Percentiles rank a stretch among this genome's conserved stretches.
Conservation (phyloP, 345 rosid genomes). For the Geranium brycei region DNA sequence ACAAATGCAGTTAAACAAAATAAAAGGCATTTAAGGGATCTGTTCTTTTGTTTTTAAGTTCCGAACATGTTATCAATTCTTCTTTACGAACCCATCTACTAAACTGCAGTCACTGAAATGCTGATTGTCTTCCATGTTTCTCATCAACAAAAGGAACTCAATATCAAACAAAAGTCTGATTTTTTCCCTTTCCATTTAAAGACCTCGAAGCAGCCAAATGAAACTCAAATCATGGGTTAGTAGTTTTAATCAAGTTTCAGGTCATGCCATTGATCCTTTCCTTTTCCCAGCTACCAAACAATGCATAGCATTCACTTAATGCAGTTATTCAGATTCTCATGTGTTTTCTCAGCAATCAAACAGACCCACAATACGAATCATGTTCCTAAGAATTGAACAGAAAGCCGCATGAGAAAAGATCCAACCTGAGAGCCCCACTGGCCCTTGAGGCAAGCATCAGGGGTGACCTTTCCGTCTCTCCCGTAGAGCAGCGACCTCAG, state of each 20-base stretch:
- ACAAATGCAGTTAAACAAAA: neutral
- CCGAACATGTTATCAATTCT: too few relatives aligned
- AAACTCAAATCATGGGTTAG: neutral
- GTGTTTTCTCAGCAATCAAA: neutral
- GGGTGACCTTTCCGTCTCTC: slow-evolving; percentile 42
- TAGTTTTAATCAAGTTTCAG: neutral
- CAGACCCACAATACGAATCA: neutral
- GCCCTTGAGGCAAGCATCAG: slow-evolving; percentile 62
- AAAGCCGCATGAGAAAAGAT: neutral
- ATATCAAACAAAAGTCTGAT: neutral
- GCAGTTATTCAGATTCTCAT: neutral
- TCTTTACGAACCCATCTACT: neutral
- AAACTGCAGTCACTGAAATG: neutral
- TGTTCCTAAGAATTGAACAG: neutral
- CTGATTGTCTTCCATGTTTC: neutral
- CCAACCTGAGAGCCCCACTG: slow-evolving; percentile 93
- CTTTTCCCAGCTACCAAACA: neutral
- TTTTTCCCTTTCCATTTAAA: neutral
- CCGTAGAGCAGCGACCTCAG: slow-evolving; percentile 58
- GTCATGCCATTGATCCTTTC: neutral
- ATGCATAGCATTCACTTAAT: neutral
- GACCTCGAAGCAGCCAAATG: neutral
- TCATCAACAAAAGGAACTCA: neutral
- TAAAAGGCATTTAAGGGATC: too few relatives aligned
- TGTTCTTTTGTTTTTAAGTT: too few relatives aligned